Conservation (phyloP, 164 flowering plant species). For the Platanus orientalis region DNA sequence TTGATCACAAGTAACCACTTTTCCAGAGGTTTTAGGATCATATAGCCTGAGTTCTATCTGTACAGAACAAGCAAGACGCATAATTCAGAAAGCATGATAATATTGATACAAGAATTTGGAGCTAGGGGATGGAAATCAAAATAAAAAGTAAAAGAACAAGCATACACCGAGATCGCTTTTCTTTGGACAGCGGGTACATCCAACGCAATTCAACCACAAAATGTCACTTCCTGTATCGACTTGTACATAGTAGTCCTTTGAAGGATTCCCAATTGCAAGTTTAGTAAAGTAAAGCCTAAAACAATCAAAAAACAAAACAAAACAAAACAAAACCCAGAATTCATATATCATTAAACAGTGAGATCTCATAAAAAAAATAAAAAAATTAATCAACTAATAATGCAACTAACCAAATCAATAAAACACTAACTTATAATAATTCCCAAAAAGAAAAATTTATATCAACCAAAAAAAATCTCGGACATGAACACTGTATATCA, state of each 20-base stretch:
- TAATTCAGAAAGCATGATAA: not conserved
- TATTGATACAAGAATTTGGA: not conserved
- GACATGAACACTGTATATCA: not conserved
- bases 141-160: conserved; percentile 1
- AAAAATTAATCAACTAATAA: no score
- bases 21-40: conserved; percentile 54
- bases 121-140: not conserved
- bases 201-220: conserved; percentile 86
- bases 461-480: not conserved
- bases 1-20: conserved; percentile 58
- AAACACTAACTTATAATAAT: no score
- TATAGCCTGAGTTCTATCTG: conserved; percentile 76
- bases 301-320: no score
- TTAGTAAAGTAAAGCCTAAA: conserved; percentile 80
- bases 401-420: no score
- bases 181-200: conserved; percentile 71
- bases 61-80: not conserved
- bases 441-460: not conserved
- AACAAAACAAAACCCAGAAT: not conserved
- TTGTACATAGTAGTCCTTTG: conserved; percentile 77
- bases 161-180: conserved; percentile 78
- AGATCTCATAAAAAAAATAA: no score
- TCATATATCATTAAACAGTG: not conserved
- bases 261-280: conserved; percentile 81
- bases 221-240: conserved; percentile 93